Evolutionary conservation across 2,329 filamentous ascomycete species (phyloP).

Genomic region (Waltergamsia citrina): DNA sequence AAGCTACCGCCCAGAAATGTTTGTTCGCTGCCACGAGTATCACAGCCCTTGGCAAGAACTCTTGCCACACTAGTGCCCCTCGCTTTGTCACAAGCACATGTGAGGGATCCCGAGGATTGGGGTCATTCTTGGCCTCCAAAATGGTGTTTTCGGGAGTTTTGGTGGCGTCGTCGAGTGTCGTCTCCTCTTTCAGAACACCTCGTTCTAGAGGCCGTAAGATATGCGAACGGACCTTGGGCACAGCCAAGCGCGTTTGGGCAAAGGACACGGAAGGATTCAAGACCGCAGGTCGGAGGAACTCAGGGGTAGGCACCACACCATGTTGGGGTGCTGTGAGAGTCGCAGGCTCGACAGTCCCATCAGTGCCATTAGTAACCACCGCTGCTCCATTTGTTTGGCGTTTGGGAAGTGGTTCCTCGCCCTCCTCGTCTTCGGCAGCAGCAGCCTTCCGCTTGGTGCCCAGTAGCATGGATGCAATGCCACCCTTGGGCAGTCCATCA

Average conservation of each 20-base stretch:
- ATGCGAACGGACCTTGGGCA: conserved; percentile 75
- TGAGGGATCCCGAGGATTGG: conserved; percentile 69
- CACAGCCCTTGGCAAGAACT: conserved; percentile 78
- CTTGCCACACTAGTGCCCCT: conserved; percentile 80
- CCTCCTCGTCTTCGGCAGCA: conserved; percentile 66
- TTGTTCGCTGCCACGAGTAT: conserved; percentile 87
- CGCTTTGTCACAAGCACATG: conserved; percentile 75
- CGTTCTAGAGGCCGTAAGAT: conserved; percentile 75
- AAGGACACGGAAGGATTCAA: conserved; percentile 72
- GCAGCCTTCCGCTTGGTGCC: conserved; percentile 87
- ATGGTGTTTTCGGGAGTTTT: conserved; percentile 62
- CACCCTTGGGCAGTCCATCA: conserved; percentile 84
- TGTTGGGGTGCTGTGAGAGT: conserved; percentile 48
- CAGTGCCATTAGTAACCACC: conserved; percentile 66
- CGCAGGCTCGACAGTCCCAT: conserved; percentile 65
- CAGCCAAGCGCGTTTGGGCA: conserved; percentile 76
- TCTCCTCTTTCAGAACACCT: conserved; percentile 44
- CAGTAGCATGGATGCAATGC: conserved; percentile 73
- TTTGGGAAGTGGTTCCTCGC: conserved; percentile 44
- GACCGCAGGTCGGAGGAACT: conserved; percentile 81
- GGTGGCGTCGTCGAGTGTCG: conserved; percentile 48
- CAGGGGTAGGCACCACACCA: conserved; percentile 61
- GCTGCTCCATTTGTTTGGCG: conserved; percentile 57
- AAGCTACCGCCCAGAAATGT: conserved; percentile 85
- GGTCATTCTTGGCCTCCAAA: conserved; percentile 81